Evolutionary conservation across 129 eudicot genomes (phyloP).

Genomic region (Tagetes patula): DNA sequence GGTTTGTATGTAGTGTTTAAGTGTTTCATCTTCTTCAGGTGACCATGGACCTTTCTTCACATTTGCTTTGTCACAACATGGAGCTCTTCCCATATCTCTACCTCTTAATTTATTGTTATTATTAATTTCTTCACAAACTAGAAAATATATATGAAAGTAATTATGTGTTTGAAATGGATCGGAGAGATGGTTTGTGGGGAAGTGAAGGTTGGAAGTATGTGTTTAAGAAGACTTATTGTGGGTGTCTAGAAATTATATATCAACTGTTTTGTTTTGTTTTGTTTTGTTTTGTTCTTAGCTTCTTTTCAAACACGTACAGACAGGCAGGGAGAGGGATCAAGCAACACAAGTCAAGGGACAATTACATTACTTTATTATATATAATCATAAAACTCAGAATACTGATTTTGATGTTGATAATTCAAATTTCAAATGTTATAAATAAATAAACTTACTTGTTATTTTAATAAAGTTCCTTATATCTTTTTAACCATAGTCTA

Average conservation of each 20-base stretch:
- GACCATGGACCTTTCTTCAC: slow-evolving; percentile 87
- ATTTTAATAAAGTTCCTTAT: too few relatives aligned
- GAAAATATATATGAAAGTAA: background rate
- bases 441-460: too few relatives aligned
- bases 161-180: slow-evolving; percentile 21
- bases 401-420: background rate
- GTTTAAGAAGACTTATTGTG: slow-evolving; percentile 42
- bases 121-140: background rate
- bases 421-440: background rate
- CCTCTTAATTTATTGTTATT: background rate
- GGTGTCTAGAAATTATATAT: slow-evolving; percentile 22
- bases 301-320: slow-evolving; percentile 19
- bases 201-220: slow-evolving; percentile 43
- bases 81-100: slow-evolving; percentile 78
- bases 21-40: slow-evolving; percentile 73
- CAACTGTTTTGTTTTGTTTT: slow-evolving; percentile 24
- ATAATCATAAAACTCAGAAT: slow-evolving; percentile 3
- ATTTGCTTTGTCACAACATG: slow-evolving; percentile 77
- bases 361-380: slow-evolving; percentile 8
- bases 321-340: background rate
- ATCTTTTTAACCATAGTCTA: too few relatives aligned
- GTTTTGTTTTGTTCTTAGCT: background rate
- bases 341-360: slow-evolving; percentile 45
- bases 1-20: slow-evolving; percentile 57
- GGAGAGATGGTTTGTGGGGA: slow-evolving; percentile 29